Base-by-base conservation (phyloP, 768 basidiomycete genomes). In the Mycena epipterygia region DNA sequence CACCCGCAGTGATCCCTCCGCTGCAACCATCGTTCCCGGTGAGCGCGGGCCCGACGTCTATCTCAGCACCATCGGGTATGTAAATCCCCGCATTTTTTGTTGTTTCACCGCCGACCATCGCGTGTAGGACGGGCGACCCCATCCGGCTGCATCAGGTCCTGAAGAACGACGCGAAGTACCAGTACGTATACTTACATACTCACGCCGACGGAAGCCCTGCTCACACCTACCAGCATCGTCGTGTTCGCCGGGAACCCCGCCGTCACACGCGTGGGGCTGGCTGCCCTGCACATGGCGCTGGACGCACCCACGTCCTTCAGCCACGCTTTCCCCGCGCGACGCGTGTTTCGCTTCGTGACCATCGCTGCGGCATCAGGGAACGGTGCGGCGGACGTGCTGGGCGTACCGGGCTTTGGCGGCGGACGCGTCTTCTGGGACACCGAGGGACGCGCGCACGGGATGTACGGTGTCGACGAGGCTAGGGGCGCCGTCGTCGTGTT, bases 101-200 rank as follows among this genome's bases (percentile, higher is more conserved):
- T 56, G 1, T 30, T 12, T n/a, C 33, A 2, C 1, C 11, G 21
- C 33, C 48, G 19, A 62, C 25, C 39, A 19, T 41, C 17, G 17
- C 46, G 27, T 33, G 21, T 42, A 75, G 74, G 39, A 73, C 71
- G 4, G 64, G 57, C 33, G 74, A 75, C 44, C 72, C 69, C 33
- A 68, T 75, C 49, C 52, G 74, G 11, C 66, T 75, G 23, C 74
- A 73, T 25, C 67, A 68, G 27, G 25, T 75, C 23, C 70, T 75
- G 27, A 71, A 73, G 63, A 75, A 75, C 57, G 72, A 75, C 32
- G 74, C 72, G 12, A 73, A 71, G 44, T 75, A 73, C 55, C 70
- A 64, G 72, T 75, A 29, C 51, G 71, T 55, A 3, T 63, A 3
- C 51, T 4, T n/a, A 41, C 17, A 0, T 29, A 39, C 12, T 52